Evolutionary conservation across 2,329 filamentous ascomycete genomes (phyloP), one percentile per base, ranked within the genome.

Genomic region (Fusarium pilosicola): DNA sequence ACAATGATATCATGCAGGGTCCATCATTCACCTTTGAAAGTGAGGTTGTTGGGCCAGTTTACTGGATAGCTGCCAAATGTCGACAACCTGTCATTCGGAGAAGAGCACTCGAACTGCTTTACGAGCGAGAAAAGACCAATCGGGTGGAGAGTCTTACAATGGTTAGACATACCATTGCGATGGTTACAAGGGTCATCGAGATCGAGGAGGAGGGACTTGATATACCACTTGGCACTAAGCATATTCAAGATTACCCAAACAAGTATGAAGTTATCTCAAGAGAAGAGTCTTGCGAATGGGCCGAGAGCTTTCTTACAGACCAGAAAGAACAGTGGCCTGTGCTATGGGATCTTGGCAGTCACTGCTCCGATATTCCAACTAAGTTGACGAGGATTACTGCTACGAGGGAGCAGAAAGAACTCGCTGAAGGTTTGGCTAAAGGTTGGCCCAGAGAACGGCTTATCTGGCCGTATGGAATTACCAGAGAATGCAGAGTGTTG

Each of bases 1-100:
- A 61, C 1, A 32, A 15, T 11, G n/a, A 56, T 3, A 15, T 4
- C 10, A 22, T 61, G 7, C 28, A 44, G 1, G 28, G 36, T 0
- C 38, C 58, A 15, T 44, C 58, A 2, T 41, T 61, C 18, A 61
- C 58, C 3, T 61, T 61, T 11, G 58, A 61, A 24, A 61, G 58
- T 4, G 58, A 61, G 38, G 38, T 61, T 9, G 11, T n/a, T 11
- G 48, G 38, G 4, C 38, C 48, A 1, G 5, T 61, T n/a, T 61
- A 55, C 6, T 61, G 28, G 58, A 32, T 61, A 36, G 46, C 38
- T 17, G 48, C 48, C 18, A 61, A 56, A 4, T 61, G 58, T 28
- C 38, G 58, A 8, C 58, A 61, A 5, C 58, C 58, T 1, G 28
- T 10, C 1, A 36, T 61, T 15, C 38, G 58, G 6, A 42, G 58